phyloP scores from a whole-genome alignment of 192 early-diverging fungal genomes.

The Geosiphon pyriformis region DNA sequence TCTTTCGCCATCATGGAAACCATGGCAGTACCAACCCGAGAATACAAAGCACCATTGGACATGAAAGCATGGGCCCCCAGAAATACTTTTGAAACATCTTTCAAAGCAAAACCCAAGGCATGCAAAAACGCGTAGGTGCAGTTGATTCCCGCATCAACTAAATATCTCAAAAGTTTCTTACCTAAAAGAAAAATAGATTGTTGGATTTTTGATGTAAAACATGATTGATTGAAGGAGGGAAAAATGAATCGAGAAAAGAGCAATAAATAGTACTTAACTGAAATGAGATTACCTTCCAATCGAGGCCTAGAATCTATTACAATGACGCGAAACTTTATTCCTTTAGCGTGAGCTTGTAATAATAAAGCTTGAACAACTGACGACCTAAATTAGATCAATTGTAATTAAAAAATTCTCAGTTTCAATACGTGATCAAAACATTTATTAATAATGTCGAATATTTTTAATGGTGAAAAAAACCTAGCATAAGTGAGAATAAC shows the following conservation, averaged over 20 bases:
- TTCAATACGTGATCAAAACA: background rate
- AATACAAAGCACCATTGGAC: constrained; percentile 88
- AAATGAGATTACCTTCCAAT: constrained; percentile 79
- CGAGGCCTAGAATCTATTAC: constrained; percentile 85
- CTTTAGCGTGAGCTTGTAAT: constrained; percentile 63
- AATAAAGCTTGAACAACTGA: constrained; percentile 78
- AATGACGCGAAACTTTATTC: constrained; percentile 85
- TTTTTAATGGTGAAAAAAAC: background rate
- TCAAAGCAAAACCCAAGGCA: constrained; percentile 70
- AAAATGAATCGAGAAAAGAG: too few species aligned
- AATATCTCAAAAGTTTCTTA: constrained; percentile 53
- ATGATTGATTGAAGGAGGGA: too few species aligned
- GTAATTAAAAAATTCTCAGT: background rate
- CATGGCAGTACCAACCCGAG: constrained; percentile 84
- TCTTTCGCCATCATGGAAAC: constrained; percentile 88
- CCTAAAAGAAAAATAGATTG: constrained; percentile 35
- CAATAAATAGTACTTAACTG: too few species aligned
- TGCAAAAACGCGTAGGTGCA: constrained; percentile 69
- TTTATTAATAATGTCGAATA: too few species aligned
- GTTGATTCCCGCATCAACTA: constrained; percentile 59
- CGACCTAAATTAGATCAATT: constrained; percentile 40
- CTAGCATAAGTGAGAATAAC: constrained; percentile 88
- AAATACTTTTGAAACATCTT: constrained; percentile 87
- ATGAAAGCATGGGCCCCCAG: constrained; percentile 90
- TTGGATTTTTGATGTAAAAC: too few species aligned